Evolutionary conservation across 192 early-diverging fungal genomes (phyloP), one percentile per base, ranked within the genome.

Genomic region (Geranomyces michiganensis): DNA sequence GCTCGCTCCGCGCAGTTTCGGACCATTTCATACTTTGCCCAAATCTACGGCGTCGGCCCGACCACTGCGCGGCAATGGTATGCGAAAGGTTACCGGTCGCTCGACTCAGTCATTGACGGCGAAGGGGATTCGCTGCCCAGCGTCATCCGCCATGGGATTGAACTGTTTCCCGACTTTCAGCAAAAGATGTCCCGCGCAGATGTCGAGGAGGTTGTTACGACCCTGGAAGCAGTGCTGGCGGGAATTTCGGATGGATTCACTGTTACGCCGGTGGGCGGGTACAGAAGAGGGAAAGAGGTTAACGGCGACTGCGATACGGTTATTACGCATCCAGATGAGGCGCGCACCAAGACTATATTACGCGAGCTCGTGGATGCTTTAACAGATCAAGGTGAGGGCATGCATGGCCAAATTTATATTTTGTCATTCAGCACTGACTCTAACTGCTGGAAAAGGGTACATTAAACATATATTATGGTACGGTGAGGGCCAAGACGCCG

Each of bases 231-330:
- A 24, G 49, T 30, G 30, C 61, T 78, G 48, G 67, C 63, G 14
- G 71, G 24, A 8, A 32, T 78, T 7, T 65, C 33, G 13, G 76
- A 71, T 0, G 65, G 65, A 47, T 65, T 62, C 27, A 31, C 41
- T 0, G 24, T 67, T 4, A 32, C 27, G 41, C 45, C 66, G 5
- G 72, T 75, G 43, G 76, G 76, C 0, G 76, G 76, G 36, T 78
- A 78, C 26, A 33, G 71, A 33, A 33, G 76, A 46, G 76, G 76
- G 12, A 78, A 78, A 59, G 45, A 58, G 1, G 15, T 73, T 8
- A 74, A 53, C 67, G 76, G 76, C 17, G 76, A 78, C 51, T 56
- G 75, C 32, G 76, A 78, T 53, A 66, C 75, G 21, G 76, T 78
- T 12, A 67, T 78, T 27, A 74, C 65, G 48, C 71, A 78, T 67